Percentiles rank a stretch among this genome's conserved stretches.
Evolutionary conservation across 495 filamentous ascomycete species (phyloP).

Genomic region (Chaetomium cochliodes): DNA sequence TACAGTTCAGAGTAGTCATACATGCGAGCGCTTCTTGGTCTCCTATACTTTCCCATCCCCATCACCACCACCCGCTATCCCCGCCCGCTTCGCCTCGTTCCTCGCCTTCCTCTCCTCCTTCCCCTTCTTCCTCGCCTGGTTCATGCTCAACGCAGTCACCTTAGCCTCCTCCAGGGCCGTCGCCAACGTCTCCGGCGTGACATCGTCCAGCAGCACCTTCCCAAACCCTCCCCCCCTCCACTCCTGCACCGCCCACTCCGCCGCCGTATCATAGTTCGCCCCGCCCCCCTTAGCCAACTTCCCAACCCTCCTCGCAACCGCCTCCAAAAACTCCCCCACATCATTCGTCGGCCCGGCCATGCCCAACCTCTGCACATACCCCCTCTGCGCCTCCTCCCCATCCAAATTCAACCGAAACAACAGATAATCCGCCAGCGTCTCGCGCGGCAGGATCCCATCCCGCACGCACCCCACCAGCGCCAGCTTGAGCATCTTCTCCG

Average conservation of each 20-base stretch:
- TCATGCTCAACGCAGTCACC: conserved; percentile 42
- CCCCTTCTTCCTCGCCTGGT: conserved; percentile 46
- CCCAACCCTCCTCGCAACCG: conserved; percentile 69
- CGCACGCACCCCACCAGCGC: conserved; percentile 88
- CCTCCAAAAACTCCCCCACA: conserved; percentile 62
- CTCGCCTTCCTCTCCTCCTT: conserved; percentile 42
- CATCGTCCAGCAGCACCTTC: conserved; percentile 74
- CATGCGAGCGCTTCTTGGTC: too few relatives aligned
- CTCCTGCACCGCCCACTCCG: conserved; percentile 78
- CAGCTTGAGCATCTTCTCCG: conserved; percentile 88
- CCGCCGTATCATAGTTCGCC: conserved; percentile 69
- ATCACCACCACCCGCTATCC: neutral
- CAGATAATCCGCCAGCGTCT: conserved; percentile 82
- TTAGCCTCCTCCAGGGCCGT: conserved; percentile 41
- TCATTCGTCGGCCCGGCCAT: conserved; percentile 71
- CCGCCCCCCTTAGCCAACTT: conserved; percentile 71
- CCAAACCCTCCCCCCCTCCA: conserved; percentile 79
- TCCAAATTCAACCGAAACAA: conserved; percentile 75
- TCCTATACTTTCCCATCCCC: neutral
- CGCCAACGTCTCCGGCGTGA: conserved; percentile 57
- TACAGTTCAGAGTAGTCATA: too few relatives aligned
- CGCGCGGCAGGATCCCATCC: conserved; percentile 73
- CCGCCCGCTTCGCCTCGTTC: conserved; percentile 35
- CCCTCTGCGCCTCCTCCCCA: conserved; percentile 36
- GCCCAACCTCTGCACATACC: conserved; percentile 60